Evolutionary conservation across 495 filamentous ascomycete genomes (phyloP), one percentile per base, ranked within the genome.

Genomic region (Elasticomyces elasticus): DNA sequence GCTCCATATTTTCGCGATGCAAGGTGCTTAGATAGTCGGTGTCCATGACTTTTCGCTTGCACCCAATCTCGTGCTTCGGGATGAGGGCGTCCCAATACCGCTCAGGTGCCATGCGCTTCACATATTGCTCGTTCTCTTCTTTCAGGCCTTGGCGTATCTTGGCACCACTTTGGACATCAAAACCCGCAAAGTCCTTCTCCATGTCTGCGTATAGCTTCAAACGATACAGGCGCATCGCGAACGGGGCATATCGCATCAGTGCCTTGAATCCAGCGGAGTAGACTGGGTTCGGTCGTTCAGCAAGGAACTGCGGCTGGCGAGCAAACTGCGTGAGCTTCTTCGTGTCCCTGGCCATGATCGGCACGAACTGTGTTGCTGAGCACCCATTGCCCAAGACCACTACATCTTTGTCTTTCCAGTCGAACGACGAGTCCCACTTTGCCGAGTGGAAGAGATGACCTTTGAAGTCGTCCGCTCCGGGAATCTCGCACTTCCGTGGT

Each of bases 371-470:
- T 9, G 63, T 67, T 19, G 65, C 65, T 22, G 56, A 61, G 46
- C 63, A 65, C 33, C 63, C 63, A 38, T 67, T 67, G 6, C 82
- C 82, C 30, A 85, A 71, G 33, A 83, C 70, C 1, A 78, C 76
- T 13, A 85, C 75, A 11, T 74, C 73, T 60, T 83, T 83, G 44
- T 72, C 73, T n/a, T 71, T 51, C 55, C 76, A 72, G 51, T 78
- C 68, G 20, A 82, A 78, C 17, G 66, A 58, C 44, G 75, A 68
- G 30, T 79, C 72, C 81, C 80, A 85, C 43, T 68, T 66, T 1
- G 80, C 79, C 0, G 76, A 80, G 54, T 85, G 80, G 51, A 83
- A 73, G 5, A 82, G 57, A 3, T 56, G 54, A 19, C 79, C 81
- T 28, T 76, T 43, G 62, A 80, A 82, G 7, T 42, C 54, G 1